Conservation (phyloP, 208 protist species). For the Phytomonas francai region DNA sequence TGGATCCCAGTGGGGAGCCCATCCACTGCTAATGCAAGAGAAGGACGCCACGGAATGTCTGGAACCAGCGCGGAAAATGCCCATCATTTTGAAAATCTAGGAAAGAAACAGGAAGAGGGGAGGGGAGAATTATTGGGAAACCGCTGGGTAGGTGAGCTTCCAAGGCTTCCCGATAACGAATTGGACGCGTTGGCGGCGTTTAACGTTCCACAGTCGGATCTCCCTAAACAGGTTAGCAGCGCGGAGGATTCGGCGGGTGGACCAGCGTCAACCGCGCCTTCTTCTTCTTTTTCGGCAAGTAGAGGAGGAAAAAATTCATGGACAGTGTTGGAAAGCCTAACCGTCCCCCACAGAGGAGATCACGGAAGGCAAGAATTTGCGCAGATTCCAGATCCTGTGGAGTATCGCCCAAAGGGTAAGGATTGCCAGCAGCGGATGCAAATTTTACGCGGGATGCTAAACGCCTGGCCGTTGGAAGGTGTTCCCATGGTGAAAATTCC, state of each 20-base stretch:
- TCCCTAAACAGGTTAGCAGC: slow-evolving; percentile 14
- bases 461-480: slow-evolving; percentile 46
- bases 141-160: slow-evolving; percentile 26
- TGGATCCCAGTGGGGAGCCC: slow-evolving; percentile 23
- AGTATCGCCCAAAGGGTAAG: too few relatives aligned
- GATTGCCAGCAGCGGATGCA: slow-evolving; percentile 42
- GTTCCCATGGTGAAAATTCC: slow-evolving; percentile 30
- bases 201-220: slow-evolving; percentile 27
- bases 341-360: slow-evolving; percentile 31
- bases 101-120: slow-evolving; percentile 10
- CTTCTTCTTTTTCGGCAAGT: neutral
- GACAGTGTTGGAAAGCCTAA: slow-evolving; percentile 36
- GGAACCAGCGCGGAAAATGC: neutral
- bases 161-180: slow-evolving; percentile 45
- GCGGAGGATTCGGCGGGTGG: neutral
- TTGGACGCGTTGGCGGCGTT: slow-evolving; percentile 36
- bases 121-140: slow-evolving; percentile 3
- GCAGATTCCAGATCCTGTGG: slow-evolving; percentile 29
- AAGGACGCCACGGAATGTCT: slow-evolving; percentile 7
- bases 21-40: neutral
- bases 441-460: slow-evolving; percentile 32
- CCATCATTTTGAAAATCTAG: slow-evolving; percentile 3
- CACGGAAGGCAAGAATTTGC: slow-evolving; percentile 9
- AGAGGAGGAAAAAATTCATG: slow-evolving; percentile 24
- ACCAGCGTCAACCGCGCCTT: neutral